Base-by-base conservation (phyloP, 352 stramenopile genomes). In the Albugo laibachii region DNA sequence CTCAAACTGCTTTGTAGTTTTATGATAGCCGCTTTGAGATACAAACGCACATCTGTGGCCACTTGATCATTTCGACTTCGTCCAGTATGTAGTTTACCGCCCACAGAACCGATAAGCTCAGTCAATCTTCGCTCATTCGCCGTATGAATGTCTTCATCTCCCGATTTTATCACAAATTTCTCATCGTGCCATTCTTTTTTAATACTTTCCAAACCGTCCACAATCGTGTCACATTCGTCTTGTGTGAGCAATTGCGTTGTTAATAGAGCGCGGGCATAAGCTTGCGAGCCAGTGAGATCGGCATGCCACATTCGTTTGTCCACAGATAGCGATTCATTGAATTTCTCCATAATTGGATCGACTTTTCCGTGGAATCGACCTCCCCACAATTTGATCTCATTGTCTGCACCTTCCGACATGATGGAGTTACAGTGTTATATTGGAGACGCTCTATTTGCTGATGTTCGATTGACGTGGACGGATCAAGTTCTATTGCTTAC, bases 141-240 rank as follows among this genome's bases (percentile, higher is more conserved):
- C 40, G 94, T 99, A 69, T 99, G 95, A 59, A 99, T 98, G 67
- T 99, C 95, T 65, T 99, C 95, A 63, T 99, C 95, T 39, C 88
- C 86, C 11, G 86, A 61, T 53, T 97, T 93, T 13, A 92, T 56
- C 49, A 84, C 63, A 55, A 96, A 96, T 18, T 47, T 60, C 36
- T 69, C 67, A 16, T 44, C 45, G 18, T 50, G 61, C 93, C 93
- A 98, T 69, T 98, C 93, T 21, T 60, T 57, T 36, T 80, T 57
- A 36, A 97, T 78, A 35, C 68, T 44, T 49, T 92, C 63, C 11
- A 98, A 73, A 5, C 93, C 93, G 20, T 68, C 51, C 10, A 93
- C 63, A 45, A 98, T 92, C 44, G 66, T 51, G 27, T 67, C 52
- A 1, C 72, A 68, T 62, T 98, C 94, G 18, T 83, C 69, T 1